Percentiles rank a stretch among this genome's conserved stretches.
These are phyloP conservation scores for Globisporangium nagaii DNA, from an alignment of 352 stramenopile species.

Conservation along the genomic window DNA sequence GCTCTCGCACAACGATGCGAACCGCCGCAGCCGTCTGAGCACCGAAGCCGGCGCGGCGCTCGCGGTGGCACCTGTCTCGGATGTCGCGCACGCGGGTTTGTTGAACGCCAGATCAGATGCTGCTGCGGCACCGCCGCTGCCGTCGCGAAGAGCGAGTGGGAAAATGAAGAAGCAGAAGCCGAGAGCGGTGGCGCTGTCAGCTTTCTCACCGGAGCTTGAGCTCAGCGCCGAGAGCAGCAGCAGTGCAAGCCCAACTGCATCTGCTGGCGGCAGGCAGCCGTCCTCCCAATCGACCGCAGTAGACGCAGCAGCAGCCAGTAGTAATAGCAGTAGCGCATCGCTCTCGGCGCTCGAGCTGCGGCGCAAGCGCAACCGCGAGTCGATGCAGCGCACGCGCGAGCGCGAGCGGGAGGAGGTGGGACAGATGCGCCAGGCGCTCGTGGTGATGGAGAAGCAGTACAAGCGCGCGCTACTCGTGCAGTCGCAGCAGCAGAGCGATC, in stretches of 20 bases:
- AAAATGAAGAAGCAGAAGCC: not conserved
- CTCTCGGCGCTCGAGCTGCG: conserved; percentile 20
- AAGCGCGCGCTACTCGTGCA: conserved; percentile 16
- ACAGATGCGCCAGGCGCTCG: conserved; percentile 24
- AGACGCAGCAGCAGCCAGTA: not conserved
- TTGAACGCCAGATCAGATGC: not conserved
- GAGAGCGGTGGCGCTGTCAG: not conserved
- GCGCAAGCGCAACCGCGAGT: conserved; percentile 34
- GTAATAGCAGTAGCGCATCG: too few species aligned
- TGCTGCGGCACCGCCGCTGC: too few species aligned
- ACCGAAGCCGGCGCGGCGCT: not conserved
- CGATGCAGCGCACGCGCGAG: conserved; percentile 32
- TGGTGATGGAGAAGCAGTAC: conserved; percentile 35
- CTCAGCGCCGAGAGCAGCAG: not conserved
- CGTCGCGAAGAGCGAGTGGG: not conserved
- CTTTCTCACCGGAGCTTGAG: not conserved
- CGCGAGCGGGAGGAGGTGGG: conserved; percentile 28
- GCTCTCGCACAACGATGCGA: not conserved
- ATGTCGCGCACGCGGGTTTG: not conserved
- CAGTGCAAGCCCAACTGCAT: not conserved
- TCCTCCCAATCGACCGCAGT: not conserved
- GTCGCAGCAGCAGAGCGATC: not conserved
- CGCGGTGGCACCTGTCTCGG: not conserved
- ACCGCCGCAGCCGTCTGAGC: not conserved
- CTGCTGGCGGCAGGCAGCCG: too few species aligned